Percentiles rank a stretch among this genome's conserved stretches.
These are phyloP conservation scores for Salix udensis DNA, from an alignment of 345 rosid species.

Conservation along the genomic window DNA sequence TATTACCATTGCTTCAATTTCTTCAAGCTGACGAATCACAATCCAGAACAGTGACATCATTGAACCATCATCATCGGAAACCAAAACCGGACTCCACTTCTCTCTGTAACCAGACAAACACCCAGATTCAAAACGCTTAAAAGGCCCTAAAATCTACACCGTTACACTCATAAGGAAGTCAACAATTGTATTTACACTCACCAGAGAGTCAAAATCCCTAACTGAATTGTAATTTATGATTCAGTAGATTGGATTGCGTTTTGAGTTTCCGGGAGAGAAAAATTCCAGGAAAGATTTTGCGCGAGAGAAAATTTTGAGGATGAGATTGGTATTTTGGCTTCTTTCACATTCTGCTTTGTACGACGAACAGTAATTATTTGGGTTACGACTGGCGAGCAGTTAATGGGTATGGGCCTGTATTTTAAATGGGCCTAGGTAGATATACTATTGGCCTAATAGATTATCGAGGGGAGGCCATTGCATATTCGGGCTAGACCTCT, in stretches of 20 bases:
- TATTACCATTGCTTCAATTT: slow-evolving; percentile 57
- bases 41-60: slow-evolving; percentile 63
- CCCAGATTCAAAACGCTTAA: neutral
- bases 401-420: neutral
- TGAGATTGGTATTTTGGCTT: neutral
- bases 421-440: neutral
- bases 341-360: neutral
- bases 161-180: neutral
- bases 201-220: neutral
- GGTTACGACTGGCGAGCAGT: neutral
- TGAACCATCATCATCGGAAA: slow-evolving; percentile 39
- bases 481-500: neutral
- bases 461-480: neutral
- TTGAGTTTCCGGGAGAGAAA: neutral
- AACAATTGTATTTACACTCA: neutral
- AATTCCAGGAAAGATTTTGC: neutral
- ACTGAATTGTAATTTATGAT: neutral
- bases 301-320: neutral
- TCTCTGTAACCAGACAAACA: neutral
- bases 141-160: neutral
- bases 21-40: slow-evolving; percentile 54
- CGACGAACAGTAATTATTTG: neutral
- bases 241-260: neutral
- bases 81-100: slow-evolving; percentile 9
- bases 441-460: neutral